Evolutionary conservation across 1,284 basidiomycete genomes (phyloP), one percentile per base, ranked within the genome.

Genomic region (Ustilago xerochloae): DNA sequence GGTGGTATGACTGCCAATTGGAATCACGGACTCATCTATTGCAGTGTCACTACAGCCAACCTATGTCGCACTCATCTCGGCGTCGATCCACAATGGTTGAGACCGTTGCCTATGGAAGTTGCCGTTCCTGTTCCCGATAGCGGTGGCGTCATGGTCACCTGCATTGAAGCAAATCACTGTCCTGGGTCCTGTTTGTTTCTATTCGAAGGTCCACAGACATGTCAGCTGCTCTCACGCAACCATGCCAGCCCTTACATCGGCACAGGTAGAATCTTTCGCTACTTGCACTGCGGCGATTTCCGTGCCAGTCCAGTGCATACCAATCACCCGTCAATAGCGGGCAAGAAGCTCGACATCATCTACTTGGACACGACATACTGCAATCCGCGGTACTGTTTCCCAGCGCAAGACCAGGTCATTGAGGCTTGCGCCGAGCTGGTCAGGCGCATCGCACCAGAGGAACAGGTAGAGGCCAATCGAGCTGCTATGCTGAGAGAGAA

Each of bases 321-420:
- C 2, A 67, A 72, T 41, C 81, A 82, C 45, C 72, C 78, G 0
- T 63, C 78, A 10, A 53, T 81, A 30, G 51, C 56, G n/a, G 62
- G 63, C 12, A 71, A 71, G 18, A 67, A 86, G 49, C 88, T 99
- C 13, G 94, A 98, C 81, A 89, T 90, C 53, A 89, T 95, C 50
- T 99, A 99, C 84, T 88, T 99, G 26, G 97, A 99, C 84, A 98
- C 96, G 7, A 99, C 97, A 0, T 99, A 99, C 84, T 88, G 97
- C 38, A 92, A 97, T 79, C 92, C 95, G 0, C 92, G 90, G 89
- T 97, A 98, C 84, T 93, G 91, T 55, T 99, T 99, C 79, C 93
- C 97, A 0, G 92, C 96, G 2, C 96, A 99, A 80, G 90, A 93
- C 13, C 88, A 92, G 46, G 96, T 99, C 33, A 91, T 98, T 38